These are phyloP conservation scores for Camelina sativa DNA, from an alignment of 345 rosid species.

Conservation along the genomic window DNA sequence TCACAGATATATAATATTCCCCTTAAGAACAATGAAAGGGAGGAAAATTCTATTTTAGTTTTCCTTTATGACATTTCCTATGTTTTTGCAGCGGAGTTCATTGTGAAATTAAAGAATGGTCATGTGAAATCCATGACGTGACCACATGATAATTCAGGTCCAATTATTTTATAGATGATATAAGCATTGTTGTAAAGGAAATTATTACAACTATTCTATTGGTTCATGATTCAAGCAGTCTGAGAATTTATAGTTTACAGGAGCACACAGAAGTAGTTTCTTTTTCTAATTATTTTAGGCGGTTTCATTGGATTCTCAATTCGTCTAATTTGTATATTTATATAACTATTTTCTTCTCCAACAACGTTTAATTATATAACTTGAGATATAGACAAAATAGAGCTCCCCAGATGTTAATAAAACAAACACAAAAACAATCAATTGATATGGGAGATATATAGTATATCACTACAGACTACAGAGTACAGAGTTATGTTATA, in stretches of 20 bases:
- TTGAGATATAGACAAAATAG: not conserved
- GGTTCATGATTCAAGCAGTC: constrained; percentile 5
- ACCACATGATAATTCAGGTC: constrained; percentile 24
- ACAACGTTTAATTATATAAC: too few relatives aligned
- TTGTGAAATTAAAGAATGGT: constrained; percentile 1
- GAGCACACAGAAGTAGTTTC: not conserved
- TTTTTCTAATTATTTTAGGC: not conserved
- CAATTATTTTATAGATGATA: constrained; percentile 19
- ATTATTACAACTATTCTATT: not conserved
- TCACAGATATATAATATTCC: not conserved
- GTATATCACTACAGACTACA: not conserved
- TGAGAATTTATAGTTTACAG: not conserved
- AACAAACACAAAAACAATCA: not conserved
- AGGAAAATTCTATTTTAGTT: constrained; percentile 1
- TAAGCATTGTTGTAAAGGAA: constrained; percentile 6
- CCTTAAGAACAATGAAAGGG: not conserved
- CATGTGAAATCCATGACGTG: constrained; percentile 29
- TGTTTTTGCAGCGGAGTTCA: constrained; percentile 1
- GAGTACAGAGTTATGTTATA: not conserved
- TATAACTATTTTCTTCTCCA: too few relatives aligned
- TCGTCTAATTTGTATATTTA: too few relatives aligned
- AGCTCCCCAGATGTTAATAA: not conserved
- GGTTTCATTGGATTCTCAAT: constrained; percentile 3
- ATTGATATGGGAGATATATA: not conserved
- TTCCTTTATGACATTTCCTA: not conserved